Conservation (phyloP, 2,329 filamentous ascomycete genomes). For the Cladosporium sp. region DNA sequence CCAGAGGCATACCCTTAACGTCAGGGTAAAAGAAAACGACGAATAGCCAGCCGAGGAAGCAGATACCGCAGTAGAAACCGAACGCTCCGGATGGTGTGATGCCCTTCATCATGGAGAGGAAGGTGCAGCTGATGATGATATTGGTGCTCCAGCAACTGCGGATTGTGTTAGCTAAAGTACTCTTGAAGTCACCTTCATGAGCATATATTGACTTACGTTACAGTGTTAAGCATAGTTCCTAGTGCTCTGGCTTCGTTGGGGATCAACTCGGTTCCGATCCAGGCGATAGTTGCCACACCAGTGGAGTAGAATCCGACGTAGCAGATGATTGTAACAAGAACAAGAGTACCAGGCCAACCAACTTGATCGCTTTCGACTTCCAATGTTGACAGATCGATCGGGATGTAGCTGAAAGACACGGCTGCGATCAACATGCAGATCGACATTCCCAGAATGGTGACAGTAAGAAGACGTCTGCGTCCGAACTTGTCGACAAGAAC, state of each 20-base stretch:
- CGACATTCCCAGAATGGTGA: constrained; percentile 49
- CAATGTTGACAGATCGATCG: constrained; percentile 46
- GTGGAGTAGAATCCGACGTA: constrained; percentile 48
- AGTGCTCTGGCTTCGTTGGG: constrained; percentile 52
- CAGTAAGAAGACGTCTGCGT: constrained; percentile 47
- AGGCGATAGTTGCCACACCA: constrained; percentile 50
- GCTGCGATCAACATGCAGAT: constrained; percentile 45
- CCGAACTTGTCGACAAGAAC: constrained; percentile 49
- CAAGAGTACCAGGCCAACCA: constrained; percentile 40
- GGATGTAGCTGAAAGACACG: constrained; percentile 49
- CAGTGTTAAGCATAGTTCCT: constrained; percentile 51
- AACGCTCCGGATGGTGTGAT: constrained; percentile 53
- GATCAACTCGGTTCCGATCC: constrained; percentile 51
- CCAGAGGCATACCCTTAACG: constrained; percentile 56
- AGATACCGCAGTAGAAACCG: constrained; percentile 54
- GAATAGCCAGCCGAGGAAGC: constrained; percentile 49
- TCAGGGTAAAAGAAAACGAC: constrained; percentile 56
- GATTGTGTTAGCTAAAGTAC: not conserved
- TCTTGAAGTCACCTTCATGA: not conserved
- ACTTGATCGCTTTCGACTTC: constrained; percentile 37
- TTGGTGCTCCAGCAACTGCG: constrained; percentile 38
- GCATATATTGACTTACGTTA: constrained; percentile 34
- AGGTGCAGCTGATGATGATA: constrained; percentile 53
- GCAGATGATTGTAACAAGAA: constrained; percentile 47
- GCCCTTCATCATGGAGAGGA: constrained; percentile 53